phyloP scores from a whole-genome alignment of 345 rosid genomes.

The Citropsis articulata region DNA sequence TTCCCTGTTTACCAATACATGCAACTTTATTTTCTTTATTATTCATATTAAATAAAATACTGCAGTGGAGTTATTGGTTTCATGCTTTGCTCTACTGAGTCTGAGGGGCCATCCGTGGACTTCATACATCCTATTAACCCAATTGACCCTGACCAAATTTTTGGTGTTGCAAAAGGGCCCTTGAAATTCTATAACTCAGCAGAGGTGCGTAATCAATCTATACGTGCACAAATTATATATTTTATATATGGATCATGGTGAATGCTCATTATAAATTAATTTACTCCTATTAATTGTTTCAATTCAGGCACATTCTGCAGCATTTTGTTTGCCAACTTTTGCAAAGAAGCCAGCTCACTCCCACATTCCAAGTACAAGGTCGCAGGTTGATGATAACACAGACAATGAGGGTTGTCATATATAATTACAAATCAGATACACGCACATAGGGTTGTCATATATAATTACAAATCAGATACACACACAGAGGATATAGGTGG shows the following conservation, averaged over 20 bases:
- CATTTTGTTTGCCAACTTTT: slow-evolving; percentile 62
- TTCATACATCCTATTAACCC: slow-evolving; percentile 51
- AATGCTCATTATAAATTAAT: not conserved
- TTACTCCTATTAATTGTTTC: not conserved
- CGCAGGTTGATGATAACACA: not conserved
- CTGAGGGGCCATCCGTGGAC: slow-evolving; percentile 58
- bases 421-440: too few species aligned
- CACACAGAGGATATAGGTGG: too few species aligned
- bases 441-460: not conserved
- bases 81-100: slow-evolving; percentile 60
- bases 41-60: not conserved
- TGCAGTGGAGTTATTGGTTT: slow-evolving; percentile 70
- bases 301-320: slow-evolving; percentile 54
- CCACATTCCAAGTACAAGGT: not conserved
- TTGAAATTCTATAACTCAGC: slow-evolving; percentile 59
- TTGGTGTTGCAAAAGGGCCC: slow-evolving; percentile 47
- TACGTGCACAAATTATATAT: too few species aligned
- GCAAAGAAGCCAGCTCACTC: slow-evolving; percentile 27
- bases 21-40: too few species aligned
- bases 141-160: slow-evolving; percentile 23
- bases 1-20: not conserved
- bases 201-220: slow-evolving; percentile 29
- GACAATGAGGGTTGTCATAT: not conserved
- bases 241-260: not conserved
- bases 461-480: too few species aligned